Base-by-base conservation (phyloP, 108 stramenopile genomes). In the Epithemia pelagica region DNA sequence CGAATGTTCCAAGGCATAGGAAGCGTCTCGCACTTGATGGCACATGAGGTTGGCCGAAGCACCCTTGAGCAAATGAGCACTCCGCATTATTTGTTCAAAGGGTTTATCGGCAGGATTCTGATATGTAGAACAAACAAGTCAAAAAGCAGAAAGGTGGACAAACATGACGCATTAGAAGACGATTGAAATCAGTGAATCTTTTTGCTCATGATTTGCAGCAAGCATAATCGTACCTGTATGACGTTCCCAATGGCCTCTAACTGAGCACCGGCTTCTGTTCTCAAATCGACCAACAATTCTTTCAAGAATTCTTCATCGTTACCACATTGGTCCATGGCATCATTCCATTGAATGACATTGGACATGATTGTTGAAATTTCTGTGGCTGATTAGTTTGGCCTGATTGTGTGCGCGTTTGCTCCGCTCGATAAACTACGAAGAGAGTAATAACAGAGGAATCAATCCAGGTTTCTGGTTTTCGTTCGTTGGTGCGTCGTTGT, bases 21-120 rank as follows among this genome's bases (percentile, higher is more conserved):
- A 74, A 33, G 84, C 71, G 30, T 76, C 54, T 69, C 89, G 67
- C 28, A 96, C 74, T 61, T 90, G 75, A 58, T 76, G 66, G 74
- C 95, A 96, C 93, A 94, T 94, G 8, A 96, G 80, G 66, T 96
- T 96, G 54, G 91, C 87, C 7, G 93, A 85, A 18, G 95, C 95
- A 26, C 95, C 95, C 71, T 96, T 96, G 63, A 96, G 89, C 21
- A 94, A 90, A 67, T 96, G 95, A 15, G 89, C 79, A 5, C 84
- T 86, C 28, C 92, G 78, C 72, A 82, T 78, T 30, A 90, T 86
- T 26, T 70, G 72, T n/a, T 84, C 69, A 73, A 85, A 87, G 8
- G 84, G 77, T 7, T 73, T 71, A 52, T 79, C 74, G 7, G 64
- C 53, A 1, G 84, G 74, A 60, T 78, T 83, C 89, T 87, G 51